Conservation (phyloP, 331 rosid genomes). For the Quercus tomentella region DNA sequence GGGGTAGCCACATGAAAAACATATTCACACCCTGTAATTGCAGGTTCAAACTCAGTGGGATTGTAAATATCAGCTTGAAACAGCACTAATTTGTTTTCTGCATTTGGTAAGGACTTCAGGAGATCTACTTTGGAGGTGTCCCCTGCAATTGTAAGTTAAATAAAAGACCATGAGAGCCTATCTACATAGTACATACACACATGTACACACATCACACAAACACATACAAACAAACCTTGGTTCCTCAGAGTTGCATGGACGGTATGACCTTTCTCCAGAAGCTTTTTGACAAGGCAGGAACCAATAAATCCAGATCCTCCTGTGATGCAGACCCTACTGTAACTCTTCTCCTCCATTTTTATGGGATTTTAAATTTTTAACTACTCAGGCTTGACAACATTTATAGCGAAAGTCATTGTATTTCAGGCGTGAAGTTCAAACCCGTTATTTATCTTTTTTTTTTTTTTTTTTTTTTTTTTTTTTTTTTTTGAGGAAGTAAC, state of each 20-base stretch:
- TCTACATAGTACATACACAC: too few relatives aligned
- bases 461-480: fast-evolving
- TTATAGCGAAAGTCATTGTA: too few relatives aligned
- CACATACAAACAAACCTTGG: constrained; percentile 13
- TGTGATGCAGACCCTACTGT: constrained; percentile 53
- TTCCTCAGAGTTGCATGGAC: constrained; percentile 62
- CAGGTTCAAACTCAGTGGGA: constrained; percentile 29
- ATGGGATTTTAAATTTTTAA: too few relatives aligned
- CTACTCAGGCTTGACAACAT: too few relatives aligned
- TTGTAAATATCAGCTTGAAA: constrained; percentile 53
- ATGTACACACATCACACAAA: too few relatives aligned
- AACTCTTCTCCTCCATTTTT: background rate
- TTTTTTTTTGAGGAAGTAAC: too few relatives aligned
- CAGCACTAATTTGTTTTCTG: constrained; percentile 33
- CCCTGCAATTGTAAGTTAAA: constrained; percentile 17
- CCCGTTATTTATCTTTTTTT: too few relatives aligned
- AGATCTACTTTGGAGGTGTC: constrained; percentile 36
- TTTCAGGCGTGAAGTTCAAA: too few relatives aligned
- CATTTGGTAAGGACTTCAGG: constrained; percentile 38
- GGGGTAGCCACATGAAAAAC: constrained; percentile 70
- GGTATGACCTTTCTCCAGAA: constrained; percentile 40
- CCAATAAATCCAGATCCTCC: constrained; percentile 52
- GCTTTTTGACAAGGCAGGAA: constrained; percentile 47
- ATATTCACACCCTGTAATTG: constrained; percentile 46
- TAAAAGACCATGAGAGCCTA: background rate